phyloP scores from a whole-genome alignment of 148 eudicot genomes.

The Spergularia marina region DNA sequence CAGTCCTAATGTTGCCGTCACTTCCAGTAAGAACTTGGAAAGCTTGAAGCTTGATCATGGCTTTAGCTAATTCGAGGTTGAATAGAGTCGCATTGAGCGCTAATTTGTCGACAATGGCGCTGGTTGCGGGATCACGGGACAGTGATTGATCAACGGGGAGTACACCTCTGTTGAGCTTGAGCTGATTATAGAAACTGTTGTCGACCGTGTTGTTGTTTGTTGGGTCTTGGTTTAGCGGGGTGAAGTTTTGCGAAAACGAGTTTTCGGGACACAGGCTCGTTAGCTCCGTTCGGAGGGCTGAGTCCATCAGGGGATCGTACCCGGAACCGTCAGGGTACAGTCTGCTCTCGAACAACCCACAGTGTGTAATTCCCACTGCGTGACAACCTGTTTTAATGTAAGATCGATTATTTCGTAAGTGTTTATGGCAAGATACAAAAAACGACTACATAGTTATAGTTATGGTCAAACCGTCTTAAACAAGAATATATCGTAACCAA shows the following conservation, averaged over 20 bases:
- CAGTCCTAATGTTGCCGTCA: constrained; percentile 23
- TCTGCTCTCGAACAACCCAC: constrained; percentile 26
- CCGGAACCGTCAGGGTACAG: constrained; percentile 29
- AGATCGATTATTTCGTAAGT: neutral
- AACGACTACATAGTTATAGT: too few species aligned
- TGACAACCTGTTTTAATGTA: constrained; percentile 33
- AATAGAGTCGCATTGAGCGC: neutral
- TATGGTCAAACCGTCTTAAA: too few species aligned
- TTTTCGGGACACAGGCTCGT: constrained; percentile 4
- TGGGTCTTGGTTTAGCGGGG: constrained; percentile 20
- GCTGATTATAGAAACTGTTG: constrained; percentile 20
- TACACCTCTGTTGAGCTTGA: constrained; percentile 12
- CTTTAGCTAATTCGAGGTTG: neutral
- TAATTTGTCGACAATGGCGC: neutral
- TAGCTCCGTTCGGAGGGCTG: neutral
- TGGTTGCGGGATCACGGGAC: neutral
- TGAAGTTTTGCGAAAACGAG: neutral
- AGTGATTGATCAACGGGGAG: constrained; percentile 20
- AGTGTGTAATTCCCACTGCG: constrained; percentile 45
- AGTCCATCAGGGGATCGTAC: constrained; percentile 27
- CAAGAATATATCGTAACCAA: too few species aligned
- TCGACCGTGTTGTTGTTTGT: constrained; percentile 20
- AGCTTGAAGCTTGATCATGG: constrained; percentile 29
- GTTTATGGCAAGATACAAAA: neutral
- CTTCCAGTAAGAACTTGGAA: constrained; percentile 25